phyloP scores from a whole-genome alignment of 805 yeast genomes.

The Teunomyces kruisii region DNA sequence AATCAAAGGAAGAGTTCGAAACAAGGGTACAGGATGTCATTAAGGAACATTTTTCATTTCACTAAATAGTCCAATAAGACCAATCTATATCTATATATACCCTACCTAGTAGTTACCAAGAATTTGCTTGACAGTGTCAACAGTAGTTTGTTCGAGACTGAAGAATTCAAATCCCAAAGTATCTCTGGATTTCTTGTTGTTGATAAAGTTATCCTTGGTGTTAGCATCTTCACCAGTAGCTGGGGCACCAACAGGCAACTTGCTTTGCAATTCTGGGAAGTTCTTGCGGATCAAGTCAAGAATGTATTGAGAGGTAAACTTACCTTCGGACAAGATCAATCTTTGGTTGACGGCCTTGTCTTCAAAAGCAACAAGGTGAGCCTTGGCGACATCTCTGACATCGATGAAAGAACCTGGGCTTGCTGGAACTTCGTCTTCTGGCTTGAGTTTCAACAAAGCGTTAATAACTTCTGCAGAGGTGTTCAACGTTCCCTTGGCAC shows the following conservation, averaged over 20 bases:
- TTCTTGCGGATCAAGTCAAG: constrained; percentile 19
- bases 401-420: constrained; percentile 11
- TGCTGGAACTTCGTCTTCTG: constrained; percentile 4
- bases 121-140: constrained; percentile 22
- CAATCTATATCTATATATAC: too few relatives aligned
- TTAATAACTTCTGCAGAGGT: constrained; percentile 11
- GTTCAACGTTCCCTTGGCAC: constrained; percentile 12
- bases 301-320: constrained; percentile 17
- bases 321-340: constrained; percentile 10
- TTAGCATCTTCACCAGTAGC: constrained; percentile 8
- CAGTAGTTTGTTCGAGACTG: constrained; percentile 19
- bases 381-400: constrained; percentile 21
- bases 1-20: constrained; percentile 27
- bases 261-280: constrained; percentile 20
- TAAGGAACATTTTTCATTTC: background rate
- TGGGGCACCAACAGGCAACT: constrained; percentile 18
- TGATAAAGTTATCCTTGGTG: constrained; percentile 9
- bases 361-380: constrained; percentile 16
- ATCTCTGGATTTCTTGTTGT: constrained; percentile 15
- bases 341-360: constrained; percentile 11
- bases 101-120: background rate
- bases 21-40: background rate
- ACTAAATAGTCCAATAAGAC: background rate
- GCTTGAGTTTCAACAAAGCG: constrained; percentile 5
- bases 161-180: constrained; percentile 20